These are phyloP conservation scores for Sporobolomyces phaffii DNA, from an alignment of 768 basidiomycete species.

Conservation along the genomic window DNA sequence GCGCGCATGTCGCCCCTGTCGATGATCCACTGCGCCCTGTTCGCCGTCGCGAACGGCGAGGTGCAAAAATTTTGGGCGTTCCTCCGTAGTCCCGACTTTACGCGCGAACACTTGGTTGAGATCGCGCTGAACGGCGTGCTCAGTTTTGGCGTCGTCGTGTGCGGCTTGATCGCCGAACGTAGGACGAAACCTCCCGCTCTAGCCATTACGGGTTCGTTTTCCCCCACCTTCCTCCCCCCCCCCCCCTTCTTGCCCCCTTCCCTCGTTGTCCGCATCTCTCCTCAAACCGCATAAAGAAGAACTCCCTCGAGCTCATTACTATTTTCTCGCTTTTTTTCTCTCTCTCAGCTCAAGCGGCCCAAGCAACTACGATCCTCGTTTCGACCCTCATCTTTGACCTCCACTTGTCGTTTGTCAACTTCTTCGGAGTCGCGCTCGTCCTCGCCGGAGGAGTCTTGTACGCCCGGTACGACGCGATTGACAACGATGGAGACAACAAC, in stretches of 20 bases:
- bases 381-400: conserved; percentile 24
- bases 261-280: no score
- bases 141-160: conserved; percentile 16
- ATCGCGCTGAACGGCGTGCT: conserved; percentile 32
- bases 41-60: conserved; percentile 31
- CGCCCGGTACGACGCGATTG: conserved; percentile 27
- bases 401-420: conserved; percentile 19
- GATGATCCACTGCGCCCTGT: conserved; percentile 25
- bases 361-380: conserved; percentile 29
- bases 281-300: no score
- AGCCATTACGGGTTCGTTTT: conserved; percentile 23
- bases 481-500: conserved; percentile 1
- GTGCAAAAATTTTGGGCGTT: conserved; percentile 10
- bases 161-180: conserved; percentile 21
- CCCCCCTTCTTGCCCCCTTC: neutral
- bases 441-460: conserved; percentile 24
- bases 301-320: no score
- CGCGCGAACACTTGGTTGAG: conserved; percentile 15
- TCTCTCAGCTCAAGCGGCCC: conserved; percentile 29
- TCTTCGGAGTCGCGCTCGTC: conserved; percentile 26
- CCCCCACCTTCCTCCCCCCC: no score
- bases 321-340: no score
- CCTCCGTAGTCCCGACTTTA: conserved; percentile 12
- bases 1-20: conserved; percentile 14
- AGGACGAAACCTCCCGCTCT: conserved; percentile 20